Base-by-base conservation (phyloP, 2,329 filamentous ascomycete genomes). In the Bipolaris bicolor region DNA sequence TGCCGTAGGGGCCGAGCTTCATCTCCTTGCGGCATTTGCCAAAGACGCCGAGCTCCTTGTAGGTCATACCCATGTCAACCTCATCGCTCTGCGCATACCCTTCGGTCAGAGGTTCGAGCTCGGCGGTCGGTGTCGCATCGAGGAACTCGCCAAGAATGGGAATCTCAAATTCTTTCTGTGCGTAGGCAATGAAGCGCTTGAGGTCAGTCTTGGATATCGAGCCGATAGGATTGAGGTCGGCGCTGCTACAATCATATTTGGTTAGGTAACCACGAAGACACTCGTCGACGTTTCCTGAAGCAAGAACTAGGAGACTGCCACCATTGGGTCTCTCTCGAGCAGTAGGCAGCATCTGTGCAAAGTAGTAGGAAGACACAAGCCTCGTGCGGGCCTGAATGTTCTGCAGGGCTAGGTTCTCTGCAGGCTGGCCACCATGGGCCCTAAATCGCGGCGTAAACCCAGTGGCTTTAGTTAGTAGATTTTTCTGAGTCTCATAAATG, bases 121-220 rank as follows among this genome's bases (percentile, higher is more conserved):
- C 80, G 10, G 79, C 79, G 0, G 80, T 82, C 3, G 79, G 80
- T 0, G 78, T 77, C 5, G 79, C 75, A 18, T 70, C 65, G 50
- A 92, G 74, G 77, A 92, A 93, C 9, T 85, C 81, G 9, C 85
- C 74, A 1, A 92, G 82, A 51, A 89, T 84, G 0, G 88, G 87
- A 1, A 93, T 75, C 5, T 83, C 73, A 67, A 90, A 91, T 34
- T 82, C 61, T 0, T 41, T 61, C 1, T 58, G 41, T 0, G 73
- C 71, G 82, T 85, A 92, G n/a, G 77, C 78, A 57, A 92, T 89
- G 76, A 93, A 92, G 9, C 82, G 77, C 72, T 90, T 90, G 1
- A 91, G 78, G 65, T 92, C 90, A 1, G 81, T 85, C 73, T 91
- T 92, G 55, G 79, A 82, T 55, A 87, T 84, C 10, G 76, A 76